Percentiles rank a stretch among this genome's conserved stretches.
These are phyloP conservation scores for Ganoderma multipileum DNA, from an alignment of 1,284 basidiomycete species.

Conservation along the genomic window DNA sequence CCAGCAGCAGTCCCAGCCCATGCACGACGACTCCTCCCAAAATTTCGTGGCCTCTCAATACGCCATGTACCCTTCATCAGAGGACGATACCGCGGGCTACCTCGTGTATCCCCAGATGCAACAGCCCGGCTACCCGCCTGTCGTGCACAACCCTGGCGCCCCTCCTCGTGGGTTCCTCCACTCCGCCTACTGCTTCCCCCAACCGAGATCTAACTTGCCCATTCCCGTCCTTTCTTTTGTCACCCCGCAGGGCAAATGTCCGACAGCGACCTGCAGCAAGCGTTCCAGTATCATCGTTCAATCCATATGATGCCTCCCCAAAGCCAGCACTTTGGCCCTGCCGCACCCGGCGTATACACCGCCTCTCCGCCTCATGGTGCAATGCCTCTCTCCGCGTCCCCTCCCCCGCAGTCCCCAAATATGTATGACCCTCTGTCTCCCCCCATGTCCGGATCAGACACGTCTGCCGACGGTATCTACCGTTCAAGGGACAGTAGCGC, in stretches of 20 bases:
- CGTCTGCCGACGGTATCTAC: constrained; percentile 80
- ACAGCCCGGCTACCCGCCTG: constrained; percentile 42
- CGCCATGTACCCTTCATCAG: constrained; percentile 48
- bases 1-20: constrained; percentile 42
- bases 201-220: constrained; percentile 39
- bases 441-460: constrained; percentile 85
- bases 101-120: constrained; percentile 51
- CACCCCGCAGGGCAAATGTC: constrained; percentile 55
- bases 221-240: constrained; percentile 45
- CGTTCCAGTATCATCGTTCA: constrained; percentile 41
- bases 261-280: constrained; percentile 53
- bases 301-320: constrained; percentile 39
- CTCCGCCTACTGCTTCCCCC: constrained; percentile 45
- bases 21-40: constrained; percentile 48
- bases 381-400: constrained; percentile 58
- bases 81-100: constrained; percentile 45
- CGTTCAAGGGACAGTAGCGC: constrained; percentile 78
- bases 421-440: constrained; percentile 83
- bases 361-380: constrained; percentile 57
- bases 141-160: constrained; percentile 46
- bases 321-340: constrained; percentile 38
- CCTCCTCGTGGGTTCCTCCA: constrained; percentile 59
- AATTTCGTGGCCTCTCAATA: constrained; percentile 45
- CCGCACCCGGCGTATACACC: constrained; percentile 50
- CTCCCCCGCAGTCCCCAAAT: constrained; percentile 78